These are phyloP conservation scores for Tuber magnatum DNA, from an alignment of 495 filamentous ascomycete genomes.

Conservation along the genomic window DNA sequence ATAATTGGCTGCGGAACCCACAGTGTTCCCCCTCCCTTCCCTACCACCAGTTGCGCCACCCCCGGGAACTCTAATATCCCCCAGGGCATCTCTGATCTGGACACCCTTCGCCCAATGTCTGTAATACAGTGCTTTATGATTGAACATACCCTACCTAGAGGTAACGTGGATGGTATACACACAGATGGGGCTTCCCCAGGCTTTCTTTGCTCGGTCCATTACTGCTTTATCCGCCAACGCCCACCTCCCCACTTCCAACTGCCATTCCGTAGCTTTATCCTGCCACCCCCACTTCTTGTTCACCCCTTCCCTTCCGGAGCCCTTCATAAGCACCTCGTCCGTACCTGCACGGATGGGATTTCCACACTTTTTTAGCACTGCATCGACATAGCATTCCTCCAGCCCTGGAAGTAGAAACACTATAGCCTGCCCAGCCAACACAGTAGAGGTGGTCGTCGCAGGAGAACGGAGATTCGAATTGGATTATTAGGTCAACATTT, in stretches of 20 bases:
- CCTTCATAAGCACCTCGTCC: conserved; percentile 52
- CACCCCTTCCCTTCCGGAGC: conserved; percentile 42
- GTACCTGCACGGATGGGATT: conserved; percentile 38
- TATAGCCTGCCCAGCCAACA: conserved; percentile 74
- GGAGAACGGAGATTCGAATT: conserved; percentile 90
- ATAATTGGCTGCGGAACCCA: neutral
- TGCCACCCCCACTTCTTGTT: conserved; percentile 52
- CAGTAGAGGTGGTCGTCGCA: conserved; percentile 87
- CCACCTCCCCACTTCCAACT: conserved; percentile 68
- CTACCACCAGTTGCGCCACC: conserved; percentile 38
- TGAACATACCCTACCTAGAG: conserved; percentile 73
- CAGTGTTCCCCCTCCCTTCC: conserved; percentile 29
- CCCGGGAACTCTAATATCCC: conserved; percentile 65
- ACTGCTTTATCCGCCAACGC: conserved; percentile 52
- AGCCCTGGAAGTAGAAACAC: conserved; percentile 83
- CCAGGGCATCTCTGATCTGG: conserved; percentile 76
- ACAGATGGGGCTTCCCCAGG: conserved; percentile 85
- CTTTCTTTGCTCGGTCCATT: conserved; percentile 66
- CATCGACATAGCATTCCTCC: conserved; percentile 75
- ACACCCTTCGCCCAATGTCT: conserved; percentile 92
- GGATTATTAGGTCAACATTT: conserved; percentile 85
- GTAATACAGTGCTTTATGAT: conserved; percentile 78
- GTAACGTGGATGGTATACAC: conserved; percentile 90
- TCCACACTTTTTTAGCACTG: conserved; percentile 32
- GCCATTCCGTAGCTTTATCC: conserved; percentile 65